Conservation (phyloP, 2,329 filamentous ascomycete species). For the Aureobasidium zeae region DNA sequence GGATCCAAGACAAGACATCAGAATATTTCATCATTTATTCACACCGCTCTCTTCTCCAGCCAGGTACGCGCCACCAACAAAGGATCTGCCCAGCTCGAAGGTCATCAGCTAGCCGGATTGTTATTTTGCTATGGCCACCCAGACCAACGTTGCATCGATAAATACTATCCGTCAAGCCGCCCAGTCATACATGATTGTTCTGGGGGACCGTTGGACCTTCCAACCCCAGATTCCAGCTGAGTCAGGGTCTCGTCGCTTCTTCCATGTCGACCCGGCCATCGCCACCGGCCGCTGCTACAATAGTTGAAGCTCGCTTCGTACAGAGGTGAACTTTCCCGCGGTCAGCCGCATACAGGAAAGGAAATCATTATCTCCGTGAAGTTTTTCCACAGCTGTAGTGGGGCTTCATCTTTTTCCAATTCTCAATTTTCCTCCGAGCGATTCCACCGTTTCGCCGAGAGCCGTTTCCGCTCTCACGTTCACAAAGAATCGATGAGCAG, state of each 20-base stretch:
- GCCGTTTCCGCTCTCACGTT: not conserved
- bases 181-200: not conserved
- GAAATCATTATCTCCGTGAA: not conserved
- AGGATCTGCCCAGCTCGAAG: not conserved
- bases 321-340: not conserved
- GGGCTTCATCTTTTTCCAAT: not conserved
- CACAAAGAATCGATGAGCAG: not conserved
- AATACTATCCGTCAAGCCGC: not conserved
- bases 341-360: slow-evolving; percentile 1
- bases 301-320: not conserved
- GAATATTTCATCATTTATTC: not conserved
- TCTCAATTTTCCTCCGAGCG: not conserved
- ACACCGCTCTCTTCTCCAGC: not conserved
- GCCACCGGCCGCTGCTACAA: slow-evolving; percentile 4
- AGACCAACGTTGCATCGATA: slow-evolving; percentile 1
- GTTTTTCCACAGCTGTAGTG: not conserved
- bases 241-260: slow-evolving; percentile 8
- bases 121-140: slow-evolving; percentile 3
- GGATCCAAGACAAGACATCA: slow-evolving; percentile 5
- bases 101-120: too few relatives aligned
- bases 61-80: too few relatives aligned
- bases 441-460: not conserved
- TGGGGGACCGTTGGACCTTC: too few relatives aligned
- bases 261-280: not conserved
- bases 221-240: slow-evolving; percentile 9